phyloP scores from a whole-genome alignment of 2,329 filamentous ascomycete species.

The Beauveria sp. region DNA sequence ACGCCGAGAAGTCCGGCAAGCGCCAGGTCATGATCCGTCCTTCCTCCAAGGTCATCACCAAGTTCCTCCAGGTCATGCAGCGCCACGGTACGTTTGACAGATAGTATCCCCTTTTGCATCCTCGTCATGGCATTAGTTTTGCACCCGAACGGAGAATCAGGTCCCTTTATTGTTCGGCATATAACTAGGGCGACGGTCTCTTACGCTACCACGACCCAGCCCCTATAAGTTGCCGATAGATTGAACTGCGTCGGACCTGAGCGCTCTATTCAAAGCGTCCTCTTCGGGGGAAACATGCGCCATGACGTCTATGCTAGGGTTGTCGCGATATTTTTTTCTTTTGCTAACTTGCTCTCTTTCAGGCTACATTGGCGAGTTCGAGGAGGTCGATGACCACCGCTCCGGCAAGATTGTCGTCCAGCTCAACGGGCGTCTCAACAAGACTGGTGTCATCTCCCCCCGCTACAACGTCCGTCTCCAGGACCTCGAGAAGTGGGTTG shows the following conservation, averaged over 20 bases:
- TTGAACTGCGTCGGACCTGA: conserved; percentile 37
- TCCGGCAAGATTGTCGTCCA: conserved; percentile 99
- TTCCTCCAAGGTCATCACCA: conserved; percentile 98
- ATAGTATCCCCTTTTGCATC: neutral
- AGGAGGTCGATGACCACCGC: conserved; percentile 99
- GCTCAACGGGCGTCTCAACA: conserved; percentile 98
- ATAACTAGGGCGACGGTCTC: conserved; percentile 99
- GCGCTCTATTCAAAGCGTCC: conserved; percentile 31
- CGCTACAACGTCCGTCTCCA: conserved; percentile 98
- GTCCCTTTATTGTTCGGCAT: conserved; percentile 63
- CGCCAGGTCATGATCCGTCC: conserved; percentile 98
- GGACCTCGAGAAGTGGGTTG: conserved; percentile 99
- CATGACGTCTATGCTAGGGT: conserved; percentile 11
- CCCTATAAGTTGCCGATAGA: conserved; percentile 99
- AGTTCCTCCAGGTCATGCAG: conserved; percentile 99
- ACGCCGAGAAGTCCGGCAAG: conserved; percentile 99
- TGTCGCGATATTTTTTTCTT: conserved; percentile 1
- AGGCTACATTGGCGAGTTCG: conserved; percentile 99
- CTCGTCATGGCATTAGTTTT: neutral
- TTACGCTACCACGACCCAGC: conserved; percentile 70
- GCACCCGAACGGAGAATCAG: neutral
- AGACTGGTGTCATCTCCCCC: conserved; percentile 98
- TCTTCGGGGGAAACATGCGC: conserved; percentile 25
- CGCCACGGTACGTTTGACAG: conserved; percentile 76
- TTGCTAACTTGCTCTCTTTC: conserved; percentile 17